These are phyloP conservation scores for Dendrobium nobile DNA, from an alignment of 106 monocot species.

Conservation along the genomic window DNA sequence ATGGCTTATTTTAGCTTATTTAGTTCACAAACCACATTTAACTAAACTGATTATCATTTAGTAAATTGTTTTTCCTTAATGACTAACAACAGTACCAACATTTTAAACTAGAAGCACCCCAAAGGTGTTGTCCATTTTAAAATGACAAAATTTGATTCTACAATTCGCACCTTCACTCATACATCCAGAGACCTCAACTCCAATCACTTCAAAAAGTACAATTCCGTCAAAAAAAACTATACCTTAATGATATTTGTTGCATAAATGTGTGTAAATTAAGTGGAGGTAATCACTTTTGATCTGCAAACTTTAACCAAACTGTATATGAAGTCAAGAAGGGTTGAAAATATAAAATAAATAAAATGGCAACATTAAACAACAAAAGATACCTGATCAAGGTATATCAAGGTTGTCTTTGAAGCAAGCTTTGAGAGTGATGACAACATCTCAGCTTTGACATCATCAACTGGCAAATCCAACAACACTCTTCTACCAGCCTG, in stretches of 20 bases:
- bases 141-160: too few species aligned
- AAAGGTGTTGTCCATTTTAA: too few species aligned
- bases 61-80: too few species aligned
- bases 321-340: neutral
- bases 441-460: slow-evolving; percentile 44
- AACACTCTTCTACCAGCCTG: slow-evolving; percentile 64
- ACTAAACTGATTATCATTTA: too few species aligned
- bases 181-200: neutral
- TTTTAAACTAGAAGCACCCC: too few species aligned
- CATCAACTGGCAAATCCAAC: slow-evolving; percentile 22
- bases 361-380: neutral
- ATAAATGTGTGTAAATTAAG: neutral
- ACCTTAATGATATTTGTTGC: neutral
- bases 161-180: neutral
- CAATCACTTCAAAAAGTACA: neutral
- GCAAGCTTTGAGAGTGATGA: slow-evolving; percentile 71
- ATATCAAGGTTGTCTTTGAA: slow-evolving; percentile 36
- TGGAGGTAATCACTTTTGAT: neutral
- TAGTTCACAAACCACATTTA: too few species aligned
- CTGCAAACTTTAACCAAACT: slow-evolving; percentile 2
- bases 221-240: neutral
- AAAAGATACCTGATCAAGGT: slow-evolving; percentile 57
- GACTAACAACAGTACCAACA: too few species aligned
- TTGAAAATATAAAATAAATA: neutral
- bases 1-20: too few species aligned